A percentile compares a stretch with the other conserved stretches of the same genome.
Conservation (phyloP, 345 rosid species). For the Orychophragmus violaceus region DNA sequence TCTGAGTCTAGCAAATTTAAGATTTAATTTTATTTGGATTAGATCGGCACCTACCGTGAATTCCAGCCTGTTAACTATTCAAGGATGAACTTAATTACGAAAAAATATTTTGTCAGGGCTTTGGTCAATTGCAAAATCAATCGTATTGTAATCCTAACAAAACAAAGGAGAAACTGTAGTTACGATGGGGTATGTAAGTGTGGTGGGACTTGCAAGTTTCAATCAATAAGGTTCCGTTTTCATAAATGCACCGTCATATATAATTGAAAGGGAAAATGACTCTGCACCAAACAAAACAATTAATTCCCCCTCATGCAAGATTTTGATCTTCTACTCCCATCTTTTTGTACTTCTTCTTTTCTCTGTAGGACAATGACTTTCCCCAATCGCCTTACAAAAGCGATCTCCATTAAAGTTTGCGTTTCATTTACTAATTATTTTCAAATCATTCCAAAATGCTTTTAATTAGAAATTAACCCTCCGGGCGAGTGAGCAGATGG, state of each 20-base stretch:
- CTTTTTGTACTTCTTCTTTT: not conserved
- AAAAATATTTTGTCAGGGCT: not conserved
- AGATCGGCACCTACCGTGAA: not conserved
- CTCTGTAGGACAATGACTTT: not conserved
- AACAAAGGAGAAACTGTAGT: not conserved
- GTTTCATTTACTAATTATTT: not conserved
- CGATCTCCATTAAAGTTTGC: not conserved
- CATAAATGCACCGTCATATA: constrained; percentile 13
- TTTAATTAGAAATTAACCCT: no score
- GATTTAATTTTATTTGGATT: not conserved
- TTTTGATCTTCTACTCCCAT: not conserved
- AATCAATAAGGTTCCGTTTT: constrained; percentile 15
- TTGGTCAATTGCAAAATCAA: not conserved
- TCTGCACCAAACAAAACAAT: constrained; percentile 11
- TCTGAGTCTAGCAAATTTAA: not conserved
- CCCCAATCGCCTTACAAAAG: not conserved
- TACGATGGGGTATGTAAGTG: not conserved
- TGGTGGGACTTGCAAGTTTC: constrained; percentile 23
- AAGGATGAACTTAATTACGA: not conserved
- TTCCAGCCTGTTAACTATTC: not conserved
- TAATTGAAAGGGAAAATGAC: constrained; percentile 17
- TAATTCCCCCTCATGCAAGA: constrained; percentile 14
- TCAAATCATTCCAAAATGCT: not conserved
- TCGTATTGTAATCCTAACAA: not conserved
- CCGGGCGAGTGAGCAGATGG: no score